Base-by-base conservation (phyloP, 2,329 filamentous ascomycete species). In the Fusarium sp. region DNA sequence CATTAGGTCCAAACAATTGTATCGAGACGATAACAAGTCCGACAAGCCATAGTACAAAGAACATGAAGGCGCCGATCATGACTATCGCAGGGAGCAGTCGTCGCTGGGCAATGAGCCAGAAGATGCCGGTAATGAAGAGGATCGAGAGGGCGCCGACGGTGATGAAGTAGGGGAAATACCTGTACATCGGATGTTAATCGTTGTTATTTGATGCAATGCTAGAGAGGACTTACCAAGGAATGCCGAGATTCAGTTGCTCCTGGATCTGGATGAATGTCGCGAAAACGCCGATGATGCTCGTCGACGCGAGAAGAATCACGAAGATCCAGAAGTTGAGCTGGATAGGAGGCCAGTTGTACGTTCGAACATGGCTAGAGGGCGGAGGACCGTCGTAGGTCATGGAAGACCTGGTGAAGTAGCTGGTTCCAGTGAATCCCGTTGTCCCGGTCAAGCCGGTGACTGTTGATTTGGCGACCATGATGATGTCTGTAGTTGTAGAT, bases 91-190 rank as follows among this genome's bases (percentile, higher is more conserved):
- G 87, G 0, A 92, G 80, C 3, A 92, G 82, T 10, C 89, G 86
- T 3, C 88, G 85, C 62, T 87, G 83, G 57, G 84, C 84, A 69
- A 91, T 90, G 28, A 92, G 83, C 78, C 82, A 88, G 43, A 94
- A 84, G 7, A 92, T 84, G 4, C 89, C 78, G 60, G 88, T 76
- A 61, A 95, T 89, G 80, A 92, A 94, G 62, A 87, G 71, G 17
- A 94, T 86, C 3, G 86, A 86, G 24, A 94, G 85, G 21, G 82
- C 74, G 26, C 80, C 80, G 56, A 88, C 85, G 21, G 87, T 88
- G 56, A 92, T 86, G 77, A 84, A 88, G 82, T 91, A 92, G 10
- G 89, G 82, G 67, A 92, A 91, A 78, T 91, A 91, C 89, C 89
- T 91, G 71, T 4, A 15, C 19, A 19, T 19, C 2, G 19, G 4